phyloP scores from a whole-genome alignment of 257 asterid genomes.

The Solanum okadae region DNA sequence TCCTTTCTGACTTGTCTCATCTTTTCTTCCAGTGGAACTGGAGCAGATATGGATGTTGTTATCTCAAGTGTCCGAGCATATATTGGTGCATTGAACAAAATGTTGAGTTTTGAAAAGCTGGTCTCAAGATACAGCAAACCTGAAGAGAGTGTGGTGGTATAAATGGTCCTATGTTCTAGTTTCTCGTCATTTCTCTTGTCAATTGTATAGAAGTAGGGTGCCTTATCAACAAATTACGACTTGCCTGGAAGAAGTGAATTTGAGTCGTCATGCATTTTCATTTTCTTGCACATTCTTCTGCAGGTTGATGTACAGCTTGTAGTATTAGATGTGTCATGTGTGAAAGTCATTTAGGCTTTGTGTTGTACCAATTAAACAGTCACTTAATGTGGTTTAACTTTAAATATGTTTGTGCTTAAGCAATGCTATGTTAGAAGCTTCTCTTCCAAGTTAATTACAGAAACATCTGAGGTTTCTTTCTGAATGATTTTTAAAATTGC shows the following conservation, averaged over 20 bases:
- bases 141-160: not conserved
- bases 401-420: not conserved
- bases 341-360: not conserved
- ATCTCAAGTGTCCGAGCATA: constrained; percentile 89
- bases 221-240: not conserved
- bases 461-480: not conserved
- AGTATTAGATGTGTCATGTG: not conserved
- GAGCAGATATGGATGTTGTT: constrained; percentile 87
- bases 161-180: not conserved
- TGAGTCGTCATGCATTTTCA: not conserved
- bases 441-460: not conserved
- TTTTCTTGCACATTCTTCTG: not conserved
- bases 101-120: constrained; percentile 35
- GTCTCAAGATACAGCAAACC: not conserved
- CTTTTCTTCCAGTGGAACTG: constrained; percentile 53
- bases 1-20: not conserved
- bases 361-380: not conserved
- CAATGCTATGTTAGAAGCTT: not conserved
- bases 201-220: not conserved
- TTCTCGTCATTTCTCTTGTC: not conserved
- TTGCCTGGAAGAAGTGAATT: not conserved
- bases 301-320: not conserved
- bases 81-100: constrained; percentile 84
- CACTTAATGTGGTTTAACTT: not conserved
- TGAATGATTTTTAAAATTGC: not conserved